Conservation (phyloP, 768 basidiomycete genomes). For the Amanita rimosa region DNA sequence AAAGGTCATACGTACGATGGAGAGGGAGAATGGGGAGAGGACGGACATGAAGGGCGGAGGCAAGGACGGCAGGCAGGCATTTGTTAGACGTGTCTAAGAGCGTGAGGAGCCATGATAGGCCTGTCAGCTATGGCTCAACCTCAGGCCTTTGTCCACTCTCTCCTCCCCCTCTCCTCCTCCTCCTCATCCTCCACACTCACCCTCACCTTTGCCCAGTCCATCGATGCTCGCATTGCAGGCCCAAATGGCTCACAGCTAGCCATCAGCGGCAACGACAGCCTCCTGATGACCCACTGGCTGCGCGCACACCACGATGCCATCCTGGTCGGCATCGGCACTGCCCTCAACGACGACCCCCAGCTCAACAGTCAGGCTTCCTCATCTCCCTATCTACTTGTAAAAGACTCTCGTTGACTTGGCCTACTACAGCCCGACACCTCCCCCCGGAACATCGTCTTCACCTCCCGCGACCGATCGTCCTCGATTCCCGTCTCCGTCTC, state of each 20-base stretch:
- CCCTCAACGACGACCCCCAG: constrained; percentile 87
- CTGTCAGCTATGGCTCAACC: constrained; percentile 1
- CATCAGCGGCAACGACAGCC: constrained; percentile 78
- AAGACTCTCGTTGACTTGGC: not conserved
- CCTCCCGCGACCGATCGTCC: constrained; percentile 74
- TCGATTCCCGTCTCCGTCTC: constrained; percentile 69
- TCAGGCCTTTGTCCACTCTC: not conserved
- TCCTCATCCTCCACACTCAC: constrained; percentile 47
- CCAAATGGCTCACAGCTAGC: constrained; percentile 59
- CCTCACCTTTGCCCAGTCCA: constrained; percentile 75
- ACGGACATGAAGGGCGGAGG: not conserved
- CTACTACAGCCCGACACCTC: constrained; percentile 40
- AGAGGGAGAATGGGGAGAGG: constrained; percentile 2
- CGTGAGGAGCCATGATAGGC: not conserved
- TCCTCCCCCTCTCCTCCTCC: constrained; percentile 15
- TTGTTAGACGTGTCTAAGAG: constrained; percentile 4
- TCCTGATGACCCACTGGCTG: constrained; percentile 95
- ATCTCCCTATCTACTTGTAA: too few species aligned
- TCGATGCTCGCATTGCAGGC: constrained; percentile 85
- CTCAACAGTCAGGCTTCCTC: too few species aligned
- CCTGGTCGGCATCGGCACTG: constrained; percentile 82
- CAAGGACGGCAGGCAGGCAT: not conserved
- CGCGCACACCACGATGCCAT: constrained; percentile 89
- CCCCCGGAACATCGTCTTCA: constrained; percentile 29
- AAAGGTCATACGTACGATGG: not conserved